Percentiles rank a stretch among this genome's conserved stretches.
Evolutionary conservation across 176 grass and related monocot genomes (phyloP).

Genomic region (Calamus simplicifolius): DNA sequence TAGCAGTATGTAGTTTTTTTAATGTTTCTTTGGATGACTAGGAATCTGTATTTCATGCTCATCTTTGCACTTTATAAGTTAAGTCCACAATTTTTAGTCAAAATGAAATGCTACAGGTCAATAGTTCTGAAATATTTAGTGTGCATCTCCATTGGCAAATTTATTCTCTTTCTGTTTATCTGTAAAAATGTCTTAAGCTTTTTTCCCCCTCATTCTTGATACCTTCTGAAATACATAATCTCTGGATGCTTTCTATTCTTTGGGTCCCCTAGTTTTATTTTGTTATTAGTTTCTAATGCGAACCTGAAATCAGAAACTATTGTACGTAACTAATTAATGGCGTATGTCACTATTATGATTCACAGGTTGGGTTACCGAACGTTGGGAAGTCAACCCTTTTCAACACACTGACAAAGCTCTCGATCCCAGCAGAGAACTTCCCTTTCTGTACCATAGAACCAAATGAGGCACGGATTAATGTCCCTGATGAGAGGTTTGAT

Average conservation of each 20-base stretch:
- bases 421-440: slow-evolving; percentile 95
- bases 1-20: no score
- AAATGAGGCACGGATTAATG: slow-evolving; percentile 80
- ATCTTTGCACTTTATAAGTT: no score
- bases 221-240: no score
- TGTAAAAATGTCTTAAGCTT: no score
- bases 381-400: slow-evolving; percentile 98
- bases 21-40: no score
- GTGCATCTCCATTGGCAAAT: no score
- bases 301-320: not conserved
- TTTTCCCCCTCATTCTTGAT: no score
- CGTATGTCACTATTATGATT: not conserved
- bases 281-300: not conserved
- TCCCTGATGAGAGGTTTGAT: slow-evolving; percentile 94
- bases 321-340: not conserved
- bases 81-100: no score
- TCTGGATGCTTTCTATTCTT: not conserved
- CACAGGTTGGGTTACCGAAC: slow-evolving; percentile 93
- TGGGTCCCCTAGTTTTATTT: slow-evolving; percentile 1
- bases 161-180: no score
- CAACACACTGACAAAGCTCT: slow-evolving; percentile 88
- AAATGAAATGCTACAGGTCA: no score
- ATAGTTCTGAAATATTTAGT: no score
- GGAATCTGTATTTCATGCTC: no score
- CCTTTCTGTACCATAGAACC: slow-evolving; percentile 97